These are phyloP conservation scores for Geosmithia putterillii DNA, from an alignment of 2,329 filamentous ascomycete genomes.

Conservation along the genomic window DNA sequence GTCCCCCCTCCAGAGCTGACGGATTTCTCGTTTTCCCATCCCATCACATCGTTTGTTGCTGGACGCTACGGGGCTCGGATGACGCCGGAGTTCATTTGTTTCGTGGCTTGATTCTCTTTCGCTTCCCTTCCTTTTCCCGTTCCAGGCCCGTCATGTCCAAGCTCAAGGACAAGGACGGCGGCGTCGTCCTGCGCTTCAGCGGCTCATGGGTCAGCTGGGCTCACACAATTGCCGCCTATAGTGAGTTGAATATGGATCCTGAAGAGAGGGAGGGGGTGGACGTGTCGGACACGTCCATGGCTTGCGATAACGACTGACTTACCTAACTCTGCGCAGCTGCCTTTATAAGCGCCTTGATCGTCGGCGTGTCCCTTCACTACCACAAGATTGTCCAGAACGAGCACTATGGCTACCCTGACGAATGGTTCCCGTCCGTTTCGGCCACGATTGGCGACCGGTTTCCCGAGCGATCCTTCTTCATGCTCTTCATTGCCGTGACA, in stretches of 20 bases:
- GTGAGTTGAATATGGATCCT: constrained; percentile 34
- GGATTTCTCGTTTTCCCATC: background rate
- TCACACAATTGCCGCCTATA: constrained; percentile 75
- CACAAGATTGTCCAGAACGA: constrained; percentile 97
- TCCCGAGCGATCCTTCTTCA: constrained; percentile 92
- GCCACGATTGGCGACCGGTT: constrained; percentile 96
- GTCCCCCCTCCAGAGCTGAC: too few species aligned
- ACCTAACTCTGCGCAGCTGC: constrained; percentile 44
- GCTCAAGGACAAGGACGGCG: constrained; percentile 54
- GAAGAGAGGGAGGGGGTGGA: background rate
- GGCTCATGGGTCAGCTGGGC: constrained; percentile 84
- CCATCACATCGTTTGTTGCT: background rate
- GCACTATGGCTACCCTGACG: constrained; percentile 83
- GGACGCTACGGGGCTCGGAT: background rate
- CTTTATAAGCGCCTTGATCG: constrained; percentile 74
- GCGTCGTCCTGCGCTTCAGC: constrained; percentile 54
- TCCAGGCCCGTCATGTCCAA: constrained; percentile 20
- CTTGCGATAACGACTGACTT: background rate
- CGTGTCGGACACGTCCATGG: background rate
- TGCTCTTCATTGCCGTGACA: constrained; percentile 93
- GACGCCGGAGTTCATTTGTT: background rate
- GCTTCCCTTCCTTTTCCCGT: constrained; percentile 11
- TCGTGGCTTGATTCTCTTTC: constrained; percentile 6
- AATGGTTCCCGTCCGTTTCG: constrained; percentile 95
- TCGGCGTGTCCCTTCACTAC: constrained; percentile 77